phyloP scores from a whole-genome alignment of 768 basidiomycete genomes.

The Leccinum subgranulosum region DNA sequence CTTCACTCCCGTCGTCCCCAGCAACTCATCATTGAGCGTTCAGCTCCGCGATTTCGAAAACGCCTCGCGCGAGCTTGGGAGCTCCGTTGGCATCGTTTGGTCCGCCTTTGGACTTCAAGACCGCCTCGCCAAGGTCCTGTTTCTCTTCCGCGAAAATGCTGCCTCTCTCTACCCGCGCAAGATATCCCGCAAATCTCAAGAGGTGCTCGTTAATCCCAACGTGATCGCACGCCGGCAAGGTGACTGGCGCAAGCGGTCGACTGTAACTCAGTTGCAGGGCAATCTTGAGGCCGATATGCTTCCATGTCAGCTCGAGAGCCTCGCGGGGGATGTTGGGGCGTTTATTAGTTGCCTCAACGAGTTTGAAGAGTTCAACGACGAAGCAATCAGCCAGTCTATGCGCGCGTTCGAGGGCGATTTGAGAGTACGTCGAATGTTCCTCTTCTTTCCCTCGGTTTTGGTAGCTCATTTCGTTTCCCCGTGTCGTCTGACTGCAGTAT shows the following conservation, averaged over 20 bases:
- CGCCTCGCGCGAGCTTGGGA: slow-evolving; percentile 51
- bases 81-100: slow-evolving; percentile 52
- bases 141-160: slow-evolving; percentile 52
- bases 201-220: slow-evolving; percentile 32
- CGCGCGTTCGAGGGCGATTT: slow-evolving; percentile 46
- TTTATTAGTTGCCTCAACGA: slow-evolving; percentile 50
- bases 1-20: background rate
- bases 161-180: slow-evolving; percentile 49
- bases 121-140: slow-evolving; percentile 46
- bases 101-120: slow-evolving; percentile 49
- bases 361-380: slow-evolving; percentile 53
- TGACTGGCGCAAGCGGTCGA: slow-evolving; percentile 33
- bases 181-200: slow-evolving; percentile 35
- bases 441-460: background rate
- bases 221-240: slow-evolving; percentile 28
- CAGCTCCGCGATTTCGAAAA: slow-evolving; percentile 55
- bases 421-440: slow-evolving; percentile 28
- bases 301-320: slow-evolving; percentile 41
- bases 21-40: background rate
- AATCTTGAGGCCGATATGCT: slow-evolving; percentile 46
- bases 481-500: slow-evolving; percentile 33
- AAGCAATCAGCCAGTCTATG: slow-evolving; percentile 47
- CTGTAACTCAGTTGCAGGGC: slow-evolving; percentile 34
- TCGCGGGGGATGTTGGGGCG: slow-evolving; percentile 45
- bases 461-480: background rate